phyloP scores from a whole-genome alignment of 2,329 filamentous ascomycete genomes.

The Botrytis byssoidea region DNA sequence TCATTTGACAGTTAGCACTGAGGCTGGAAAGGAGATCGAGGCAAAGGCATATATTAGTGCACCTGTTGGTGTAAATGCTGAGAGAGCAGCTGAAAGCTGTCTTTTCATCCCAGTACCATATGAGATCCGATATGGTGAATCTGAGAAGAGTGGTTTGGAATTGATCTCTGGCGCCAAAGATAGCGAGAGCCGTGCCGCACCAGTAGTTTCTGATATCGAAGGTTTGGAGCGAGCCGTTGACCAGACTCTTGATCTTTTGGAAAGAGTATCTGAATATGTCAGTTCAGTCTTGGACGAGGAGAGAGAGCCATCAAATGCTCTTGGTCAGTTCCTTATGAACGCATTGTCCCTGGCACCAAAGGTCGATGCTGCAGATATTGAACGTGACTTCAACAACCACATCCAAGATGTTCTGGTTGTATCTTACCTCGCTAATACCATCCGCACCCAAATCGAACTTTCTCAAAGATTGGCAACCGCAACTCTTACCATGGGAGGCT shows the following conservation, averaged over 20 bases:
- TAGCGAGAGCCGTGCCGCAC: conserved; percentile 68
- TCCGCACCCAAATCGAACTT: conserved; percentile 97
- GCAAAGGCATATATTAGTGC: conserved; percentile 93
- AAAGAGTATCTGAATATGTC: conserved; percentile 89
- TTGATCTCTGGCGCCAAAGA: conserved; percentile 81
- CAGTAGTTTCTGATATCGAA: conserved; percentile 85
- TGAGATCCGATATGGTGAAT: conserved; percentile 85
- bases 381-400: conserved; percentile 99
- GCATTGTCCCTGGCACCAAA: conserved; percentile 90
- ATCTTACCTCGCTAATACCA: conserved; percentile 96
- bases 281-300: conserved; percentile 93
- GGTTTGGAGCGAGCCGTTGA: conserved; percentile 80
- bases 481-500: conserved; percentile 58
- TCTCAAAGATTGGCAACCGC: conserved; percentile 91
- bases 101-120: conserved; percentile 97
- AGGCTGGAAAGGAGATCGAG: conserved; percentile 83
- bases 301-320: conserved; percentile 79
- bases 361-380: conserved; percentile 85
- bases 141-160: conserved; percentile 75
- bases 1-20: conserved; percentile 90
- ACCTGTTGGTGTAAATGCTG: conserved; percentile 89
- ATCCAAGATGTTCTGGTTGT: conserved; percentile 98
- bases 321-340: conserved; percentile 95
- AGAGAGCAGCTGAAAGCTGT: conserved; percentile 93
- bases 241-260: conserved; percentile 84